These are phyloP conservation scores for Heterobasidion irregulare DNA, from an alignment of 1,284 basidiomycete genomes.

Conservation along the genomic window DNA sequence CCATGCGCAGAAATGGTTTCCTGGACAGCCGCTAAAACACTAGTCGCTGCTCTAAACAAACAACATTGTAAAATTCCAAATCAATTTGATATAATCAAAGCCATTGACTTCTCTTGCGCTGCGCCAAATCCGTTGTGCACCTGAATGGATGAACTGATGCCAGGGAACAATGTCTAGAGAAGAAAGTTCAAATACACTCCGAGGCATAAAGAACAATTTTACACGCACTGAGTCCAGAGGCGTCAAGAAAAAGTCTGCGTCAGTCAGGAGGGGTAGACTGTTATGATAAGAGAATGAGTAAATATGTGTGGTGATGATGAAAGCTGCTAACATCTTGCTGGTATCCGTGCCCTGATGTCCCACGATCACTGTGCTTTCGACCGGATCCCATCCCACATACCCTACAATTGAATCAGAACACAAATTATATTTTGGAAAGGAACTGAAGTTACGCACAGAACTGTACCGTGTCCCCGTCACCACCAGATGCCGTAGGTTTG, in stretches of 20 bases:
- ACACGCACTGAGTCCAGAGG: slow-evolving; percentile 23
- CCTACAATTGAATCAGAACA: slow-evolving; percentile 6
- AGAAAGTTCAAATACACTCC: neutral
- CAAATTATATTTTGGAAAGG: neutral
- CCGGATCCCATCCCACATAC: slow-evolving; percentile 20
- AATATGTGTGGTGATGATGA: neutral
- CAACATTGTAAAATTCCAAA: neutral
- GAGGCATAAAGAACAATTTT: neutral
- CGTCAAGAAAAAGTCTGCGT: slow-evolving; percentile 35
- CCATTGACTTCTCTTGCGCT: slow-evolving; percentile 31
- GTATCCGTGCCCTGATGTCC: slow-evolving; percentile 18
- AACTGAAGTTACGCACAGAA: slow-evolving; percentile 12
- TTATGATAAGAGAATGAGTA: neutral
- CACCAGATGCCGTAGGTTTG: slow-evolving; percentile 45
- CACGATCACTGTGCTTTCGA: slow-evolving; percentile 15
- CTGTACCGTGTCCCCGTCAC: slow-evolving; percentile 14
- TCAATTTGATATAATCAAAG: neutral
- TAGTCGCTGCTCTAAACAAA: slow-evolving; percentile 20
- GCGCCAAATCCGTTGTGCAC: slow-evolving; percentile 52
- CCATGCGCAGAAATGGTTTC: slow-evolving; percentile 19
- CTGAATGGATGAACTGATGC: slow-evolving; percentile 34
- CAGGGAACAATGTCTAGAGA: slow-evolving; percentile 42
- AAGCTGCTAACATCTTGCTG: slow-evolving; percentile 30
- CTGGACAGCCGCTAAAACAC: slow-evolving; percentile 28
- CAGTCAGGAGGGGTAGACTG: slow-evolving; percentile 44